Evolutionary conservation across 169 alveolate genomes (phyloP), one percentile per base, ranked within the genome.

Genomic region (Eimeria necatrix): DNA sequence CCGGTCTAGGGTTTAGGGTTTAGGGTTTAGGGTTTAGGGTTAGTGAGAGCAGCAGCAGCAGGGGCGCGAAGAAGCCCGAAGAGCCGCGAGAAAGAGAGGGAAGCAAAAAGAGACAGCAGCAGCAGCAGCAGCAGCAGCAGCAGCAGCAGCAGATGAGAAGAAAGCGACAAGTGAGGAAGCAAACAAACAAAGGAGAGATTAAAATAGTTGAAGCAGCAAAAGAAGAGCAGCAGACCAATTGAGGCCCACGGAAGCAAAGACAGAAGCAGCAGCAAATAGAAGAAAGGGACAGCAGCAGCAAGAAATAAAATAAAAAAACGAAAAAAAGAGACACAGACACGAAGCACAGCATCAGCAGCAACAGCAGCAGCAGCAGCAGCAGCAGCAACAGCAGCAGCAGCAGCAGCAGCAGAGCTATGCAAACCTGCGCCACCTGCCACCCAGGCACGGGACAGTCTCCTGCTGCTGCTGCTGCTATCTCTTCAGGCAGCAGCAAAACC

Each of bases 371-470:
- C n/a, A 61, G 73, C 73, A 61, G n/a, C 24, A 61, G n/a, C 73
- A 61, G 73, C 73, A 61, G n/a, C n/a, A 61, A 20, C 73, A 10
- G n/a, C 32, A 71, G 81, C 18, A 18, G 78, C 78, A 18, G 78
- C 78, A 68, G 5, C 53, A 24, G 81, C 48, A 71, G 81, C 53
- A 4, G 48, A 41, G 46, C 41, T 6, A 32, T 26, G 60, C 61
- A 6, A 8, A 48, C 94, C 94, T 89, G 78, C n/a, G 78, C 51
- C 6, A 59, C 64, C 26, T 53, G 22, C 94, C 94, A 89, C 4
- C 94, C 94, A 18, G 94, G 94, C 24, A 87, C 70, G 51, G 51
- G 74, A 51, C 20, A 2, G 70, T 56, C 56, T 14, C 22, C 80
- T 51, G 59, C 89, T 53, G 88, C 59, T 20, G 90, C 74, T 22